phyloP scores from a whole-genome alignment of 2,329 filamentous ascomycete genomes.

The Teratosphaeria destructans region DNA sequence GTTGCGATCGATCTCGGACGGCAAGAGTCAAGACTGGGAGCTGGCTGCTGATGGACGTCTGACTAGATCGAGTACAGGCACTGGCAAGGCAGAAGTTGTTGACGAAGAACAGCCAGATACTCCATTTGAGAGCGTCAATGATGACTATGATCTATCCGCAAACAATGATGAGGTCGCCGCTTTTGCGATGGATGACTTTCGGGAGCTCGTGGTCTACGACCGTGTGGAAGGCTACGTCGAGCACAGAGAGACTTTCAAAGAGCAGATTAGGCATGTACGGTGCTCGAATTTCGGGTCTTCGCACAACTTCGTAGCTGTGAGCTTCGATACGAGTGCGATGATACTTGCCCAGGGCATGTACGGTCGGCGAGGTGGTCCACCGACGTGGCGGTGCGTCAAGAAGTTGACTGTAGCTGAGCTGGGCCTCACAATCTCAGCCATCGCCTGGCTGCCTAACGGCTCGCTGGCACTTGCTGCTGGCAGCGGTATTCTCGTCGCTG shows the following conservation, averaged over 20 bases:
- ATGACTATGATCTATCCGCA: constrained; percentile 9
- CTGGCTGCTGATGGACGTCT: neutral
- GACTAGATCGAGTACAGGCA: neutral
- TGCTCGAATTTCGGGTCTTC: constrained; percentile 8
- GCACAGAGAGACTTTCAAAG: constrained; percentile 10
- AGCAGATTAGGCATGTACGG: constrained; percentile 5
- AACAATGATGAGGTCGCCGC: constrained; percentile 15
- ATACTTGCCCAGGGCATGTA: constrained; percentile 19
- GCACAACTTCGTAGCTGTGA: constrained; percentile 19
- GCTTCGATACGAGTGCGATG: constrained; percentile 12
- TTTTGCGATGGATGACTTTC: constrained; percentile 10
- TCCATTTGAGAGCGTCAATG: constrained; percentile 12
- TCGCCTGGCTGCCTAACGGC: constrained; percentile 67
- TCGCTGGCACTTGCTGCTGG: constrained; percentile 80
- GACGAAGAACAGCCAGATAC: neutral
- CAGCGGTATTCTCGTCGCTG: constrained; percentile 81
- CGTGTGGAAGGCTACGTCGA: constrained; percentile 22
- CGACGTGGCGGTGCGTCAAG: constrained; percentile 16
- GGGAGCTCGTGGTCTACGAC: constrained; percentile 16
- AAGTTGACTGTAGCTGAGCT: constrained; percentile 14
- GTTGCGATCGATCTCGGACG: constrained; percentile 1
- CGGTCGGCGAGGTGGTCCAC: constrained; percentile 7
- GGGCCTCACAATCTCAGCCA: constrained; percentile 12
- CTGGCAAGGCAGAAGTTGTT: neutral
- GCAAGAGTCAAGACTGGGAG: constrained; percentile 2